phyloP scores from a whole-genome alignment of 2,329 filamentous ascomycete genomes.

The Sporothrix variecibatus region DNA sequence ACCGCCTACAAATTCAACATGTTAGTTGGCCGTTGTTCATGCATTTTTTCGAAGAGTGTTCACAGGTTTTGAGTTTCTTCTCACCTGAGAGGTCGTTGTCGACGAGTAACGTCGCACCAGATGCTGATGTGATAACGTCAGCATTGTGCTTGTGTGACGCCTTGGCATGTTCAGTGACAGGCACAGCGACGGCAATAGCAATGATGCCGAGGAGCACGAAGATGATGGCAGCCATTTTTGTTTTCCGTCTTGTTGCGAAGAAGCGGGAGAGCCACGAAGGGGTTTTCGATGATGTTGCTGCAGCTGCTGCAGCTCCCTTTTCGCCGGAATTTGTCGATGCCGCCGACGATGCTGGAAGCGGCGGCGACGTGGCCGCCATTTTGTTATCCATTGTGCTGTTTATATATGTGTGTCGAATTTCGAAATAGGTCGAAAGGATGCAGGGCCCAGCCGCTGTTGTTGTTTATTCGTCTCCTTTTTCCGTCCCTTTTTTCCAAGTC shows the following conservation, averaged over 20 bases:
- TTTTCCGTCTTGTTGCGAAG: slow-evolving; percentile 21
- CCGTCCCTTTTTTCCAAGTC: neutral
- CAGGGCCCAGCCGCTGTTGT: slow-evolving; percentile 16
- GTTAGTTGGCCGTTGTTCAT: neutral
- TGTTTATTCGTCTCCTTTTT: neutral
- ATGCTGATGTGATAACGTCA: slow-evolving; percentile 24
- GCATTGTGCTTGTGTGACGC: neutral
- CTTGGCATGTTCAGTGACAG: slow-evolving; percentile 14
- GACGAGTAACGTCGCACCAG: slow-evolving; percentile 43
- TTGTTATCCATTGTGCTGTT: neutral
- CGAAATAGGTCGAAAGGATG: neutral
- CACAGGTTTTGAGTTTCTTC: neutral
- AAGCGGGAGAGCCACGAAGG: slow-evolving; percentile 14
- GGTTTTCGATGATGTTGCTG: neutral
- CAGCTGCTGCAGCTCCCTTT: neutral
- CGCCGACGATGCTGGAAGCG: slow-evolving; percentile 11
- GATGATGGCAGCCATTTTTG: slow-evolving; percentile 28
- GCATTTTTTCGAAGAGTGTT: neutral
- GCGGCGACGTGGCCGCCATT: neutral
- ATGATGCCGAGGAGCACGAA: slow-evolving; percentile 29
- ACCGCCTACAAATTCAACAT: slow-evolving; percentile 36
- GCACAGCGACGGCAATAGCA: slow-evolving; percentile 23
- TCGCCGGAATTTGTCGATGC: slow-evolving; percentile 5
- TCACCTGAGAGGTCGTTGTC: slow-evolving; percentile 47
- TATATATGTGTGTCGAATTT: neutral